Evolutionary conservation across 306 rosid species (phyloP).

Genomic region (Prunus kanzakura): DNA sequence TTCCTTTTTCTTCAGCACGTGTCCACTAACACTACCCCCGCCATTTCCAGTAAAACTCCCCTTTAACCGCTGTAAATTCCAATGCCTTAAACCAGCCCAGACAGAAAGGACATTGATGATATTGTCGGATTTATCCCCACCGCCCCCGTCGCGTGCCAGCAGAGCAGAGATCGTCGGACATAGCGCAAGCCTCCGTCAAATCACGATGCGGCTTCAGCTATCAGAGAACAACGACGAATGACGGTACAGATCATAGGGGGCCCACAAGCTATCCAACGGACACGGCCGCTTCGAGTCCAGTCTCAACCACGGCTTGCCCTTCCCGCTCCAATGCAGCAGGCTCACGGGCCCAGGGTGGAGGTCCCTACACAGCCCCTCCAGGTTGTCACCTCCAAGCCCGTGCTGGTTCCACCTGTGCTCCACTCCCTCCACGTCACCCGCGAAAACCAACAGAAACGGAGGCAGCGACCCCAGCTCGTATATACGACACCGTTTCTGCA

Average conservation of each 20-base stretch:
- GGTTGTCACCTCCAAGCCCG: constrained; percentile 85
- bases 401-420: constrained; percentile 98
- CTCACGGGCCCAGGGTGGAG: constrained; percentile 91
- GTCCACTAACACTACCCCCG: background rate
- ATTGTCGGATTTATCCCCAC: background rate
- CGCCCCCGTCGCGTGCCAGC: background rate
- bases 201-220: constrained; percentile 24
- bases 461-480: constrained; percentile 87
- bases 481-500: constrained; percentile 74
- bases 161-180: background rate
- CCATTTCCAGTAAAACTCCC: background rate
- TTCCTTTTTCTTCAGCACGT: background rate
- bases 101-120: background rate
- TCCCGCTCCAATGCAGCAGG: constrained; percentile 90
- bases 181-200: background rate
- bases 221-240: constrained; percentile 57
- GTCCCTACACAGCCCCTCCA: constrained; percentile 71
- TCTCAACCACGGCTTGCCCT: constrained; percentile 92
- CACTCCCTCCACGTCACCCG: constrained; percentile 68
- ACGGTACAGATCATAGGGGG: constrained; percentile 77
- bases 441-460: constrained; percentile 83
- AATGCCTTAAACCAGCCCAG: too few relatives aligned
- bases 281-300: constrained; percentile 75
- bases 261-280: constrained; percentile 87
- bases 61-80: background rate